Percentiles rank a stretch among this genome's conserved stretches.
Conservation (phyloP, 2,329 filamentous ascomycete species). For the Xylaria sp. region DNA sequence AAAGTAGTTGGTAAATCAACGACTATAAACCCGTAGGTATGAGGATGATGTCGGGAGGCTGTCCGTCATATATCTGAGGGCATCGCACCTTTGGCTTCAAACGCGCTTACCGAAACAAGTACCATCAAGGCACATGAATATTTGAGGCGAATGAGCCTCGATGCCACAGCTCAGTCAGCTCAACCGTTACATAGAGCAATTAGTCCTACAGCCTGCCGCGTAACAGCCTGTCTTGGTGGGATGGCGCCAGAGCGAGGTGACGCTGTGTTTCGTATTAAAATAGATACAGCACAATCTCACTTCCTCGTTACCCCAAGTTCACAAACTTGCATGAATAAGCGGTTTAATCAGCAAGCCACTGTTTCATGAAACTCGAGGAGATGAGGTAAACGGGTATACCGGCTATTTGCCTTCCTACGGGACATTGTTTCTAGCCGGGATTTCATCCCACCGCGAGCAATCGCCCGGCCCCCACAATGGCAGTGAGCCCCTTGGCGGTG, state of each 20-base stretch:
- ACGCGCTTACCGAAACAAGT: neutral
- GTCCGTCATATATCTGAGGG: no score
- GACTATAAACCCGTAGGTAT: no score
- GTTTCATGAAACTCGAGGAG: neutral
- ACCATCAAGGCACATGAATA: neutral
- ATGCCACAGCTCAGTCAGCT: neutral
- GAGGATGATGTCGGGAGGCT: no score
- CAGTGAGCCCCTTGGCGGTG: neutral
- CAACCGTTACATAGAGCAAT: neutral
- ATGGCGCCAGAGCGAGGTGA: neutral
- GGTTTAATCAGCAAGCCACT: neutral
- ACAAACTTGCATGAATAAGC: neutral
- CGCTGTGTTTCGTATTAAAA: neutral
- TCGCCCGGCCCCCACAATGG: neutral
- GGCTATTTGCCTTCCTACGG: neutral
- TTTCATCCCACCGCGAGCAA: neutral
- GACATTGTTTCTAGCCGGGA: neutral
- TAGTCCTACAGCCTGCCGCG: neutral
- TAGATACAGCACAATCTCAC: neutral
- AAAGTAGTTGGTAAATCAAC: no score
- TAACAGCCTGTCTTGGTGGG: neutral
- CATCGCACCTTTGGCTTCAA: no score
- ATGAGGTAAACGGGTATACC: neutral
- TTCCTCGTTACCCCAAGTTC: neutral
- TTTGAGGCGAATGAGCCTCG: neutral